Base-by-base conservation (phyloP, 1,139 yeast genomes). In the Saccharomyces hybrid region DNA sequence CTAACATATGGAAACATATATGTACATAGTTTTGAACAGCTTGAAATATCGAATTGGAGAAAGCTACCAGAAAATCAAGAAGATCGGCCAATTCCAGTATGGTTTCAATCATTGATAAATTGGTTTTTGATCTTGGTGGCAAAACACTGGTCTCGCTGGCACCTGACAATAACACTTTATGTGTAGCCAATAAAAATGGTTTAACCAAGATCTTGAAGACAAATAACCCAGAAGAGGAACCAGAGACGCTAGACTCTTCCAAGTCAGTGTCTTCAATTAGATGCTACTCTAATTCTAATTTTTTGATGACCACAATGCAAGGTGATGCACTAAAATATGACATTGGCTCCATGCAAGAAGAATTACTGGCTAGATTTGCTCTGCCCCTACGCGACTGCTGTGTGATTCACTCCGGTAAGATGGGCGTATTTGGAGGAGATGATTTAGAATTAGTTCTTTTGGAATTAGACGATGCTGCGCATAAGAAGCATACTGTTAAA, bases 371-470 rank as follows among this genome's bases (percentile, higher is more conserved):
- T 9, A 59, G 70, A 44, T 61, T 63, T 25, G 78, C 86, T 23
- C 73, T 88, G 46, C 87, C 96, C 0, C 68, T 90, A 44, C 77
- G 95, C 58, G 87, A 82, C 58, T 75, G 84, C 4, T 73, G 73
- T 16, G 82, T 86, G 67, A 81, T 88, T 48, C 87, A 86, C 57
- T 86, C 83, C 57, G 96, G 91, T 0, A 76, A 80, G 51, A 78
- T 86, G 72, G 73, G 82, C 2, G 80, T 88, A 0, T 78, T 84
- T 54, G 93, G 89, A 29, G 95, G 96, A 53, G 95, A 88, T 63
- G 95, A 87, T 58, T 78, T 80, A 52, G 81, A 82, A 57, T 74
- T 87, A 54, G 74, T 77, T 7, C 64, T 88, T 1, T 73, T 87
- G 3, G 84, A 81, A 57, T 63, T 79, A 14, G 72, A 70, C n/a